Evolutionary conservation across 2,329 filamentous ascomycete species (phyloP).

Genomic region (Pseudogymnoascus sp.): DNA sequence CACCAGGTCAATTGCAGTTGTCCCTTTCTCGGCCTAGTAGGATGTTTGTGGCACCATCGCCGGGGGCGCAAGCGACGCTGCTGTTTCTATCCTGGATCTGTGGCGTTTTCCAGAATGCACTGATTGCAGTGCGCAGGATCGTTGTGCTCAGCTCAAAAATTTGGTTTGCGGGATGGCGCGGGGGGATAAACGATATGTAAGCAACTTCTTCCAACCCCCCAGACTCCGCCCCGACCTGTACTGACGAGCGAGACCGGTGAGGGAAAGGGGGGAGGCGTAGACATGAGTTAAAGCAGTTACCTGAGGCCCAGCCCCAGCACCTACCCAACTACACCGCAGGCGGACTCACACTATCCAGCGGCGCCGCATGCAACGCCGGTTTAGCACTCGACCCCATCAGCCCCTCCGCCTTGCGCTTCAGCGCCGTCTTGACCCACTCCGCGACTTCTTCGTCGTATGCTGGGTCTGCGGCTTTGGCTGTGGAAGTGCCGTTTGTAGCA

Average conservation of each 20-base stretch:
- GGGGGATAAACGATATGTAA: no score
- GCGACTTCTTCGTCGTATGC: slow-evolving; percentile 69
- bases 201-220: no score
- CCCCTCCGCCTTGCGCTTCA: slow-evolving; percentile 60
- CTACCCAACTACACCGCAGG: slow-evolving; percentile 9
- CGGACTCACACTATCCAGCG: slow-evolving; percentile 66
- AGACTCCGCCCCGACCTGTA: no score
- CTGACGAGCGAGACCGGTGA: no score
- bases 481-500: neutral
- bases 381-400: slow-evolving; percentile 48
- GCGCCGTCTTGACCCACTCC: slow-evolving; percentile 68
- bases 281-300: neutral
- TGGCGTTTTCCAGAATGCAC: neutral
- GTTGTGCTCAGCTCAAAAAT: neutral
- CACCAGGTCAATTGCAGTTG: neutral
- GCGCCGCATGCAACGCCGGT: slow-evolving; percentile 82
- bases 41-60: no score
- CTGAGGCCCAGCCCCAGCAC: neutral
- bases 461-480: slow-evolving; percentile 26
- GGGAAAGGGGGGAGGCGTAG: neutral
- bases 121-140: neutral
- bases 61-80: neutral
- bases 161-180: neutral
- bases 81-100: neutral
- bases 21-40: no score